phyloP scores from a whole-genome alignment of 441 rosid genomes.

The Pelargonium hybrid region DNA sequence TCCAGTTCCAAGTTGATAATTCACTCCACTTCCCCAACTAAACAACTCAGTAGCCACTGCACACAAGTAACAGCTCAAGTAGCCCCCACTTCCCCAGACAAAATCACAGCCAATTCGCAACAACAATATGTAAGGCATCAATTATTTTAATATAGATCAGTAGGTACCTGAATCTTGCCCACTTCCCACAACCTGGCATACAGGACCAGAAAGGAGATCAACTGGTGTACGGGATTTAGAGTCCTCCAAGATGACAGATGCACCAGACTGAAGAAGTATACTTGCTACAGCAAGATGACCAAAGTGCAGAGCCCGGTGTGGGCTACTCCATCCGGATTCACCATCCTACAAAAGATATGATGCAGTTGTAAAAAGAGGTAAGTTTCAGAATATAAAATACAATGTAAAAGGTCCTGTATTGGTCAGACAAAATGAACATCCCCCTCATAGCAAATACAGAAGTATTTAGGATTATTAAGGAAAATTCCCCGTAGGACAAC shows the following conservation, averaged over 20 bases:
- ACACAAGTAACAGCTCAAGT: conserved; percentile 16
- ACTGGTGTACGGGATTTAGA: conserved; percentile 65
- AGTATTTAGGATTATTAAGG: neutral
- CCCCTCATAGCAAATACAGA: neutral
- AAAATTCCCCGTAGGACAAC: neutral
- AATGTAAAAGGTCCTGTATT: neutral
- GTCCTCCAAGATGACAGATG: conserved; percentile 66
- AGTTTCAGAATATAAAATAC: neutral
- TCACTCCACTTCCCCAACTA: conserved; percentile 98
- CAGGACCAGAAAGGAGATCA: conserved; percentile 91
- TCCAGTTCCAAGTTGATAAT: conserved; percentile 97
- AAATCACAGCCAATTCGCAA: neutral
- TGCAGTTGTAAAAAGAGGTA: neutral
- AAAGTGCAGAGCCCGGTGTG: conserved; percentile 93
- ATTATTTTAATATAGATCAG: conserved; percentile 16
- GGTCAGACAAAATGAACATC: neutral
- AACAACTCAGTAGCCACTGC: conserved; percentile 76
- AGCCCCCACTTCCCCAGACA: conserved; percentile 9
- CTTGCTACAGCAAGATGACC: conserved; percentile 98
- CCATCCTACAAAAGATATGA: conserved; percentile 60
- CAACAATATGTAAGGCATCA: conserved; percentile 6
- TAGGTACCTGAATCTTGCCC: conserved; percentile 44
- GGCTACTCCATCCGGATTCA: conserved; percentile 99
- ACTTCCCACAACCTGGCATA: conserved; percentile 50
- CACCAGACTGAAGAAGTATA: conserved; percentile 67